phyloP scores from a whole-genome alignment of 1,284 basidiomycete species.

The Heliocybe sulcata region DNA sequence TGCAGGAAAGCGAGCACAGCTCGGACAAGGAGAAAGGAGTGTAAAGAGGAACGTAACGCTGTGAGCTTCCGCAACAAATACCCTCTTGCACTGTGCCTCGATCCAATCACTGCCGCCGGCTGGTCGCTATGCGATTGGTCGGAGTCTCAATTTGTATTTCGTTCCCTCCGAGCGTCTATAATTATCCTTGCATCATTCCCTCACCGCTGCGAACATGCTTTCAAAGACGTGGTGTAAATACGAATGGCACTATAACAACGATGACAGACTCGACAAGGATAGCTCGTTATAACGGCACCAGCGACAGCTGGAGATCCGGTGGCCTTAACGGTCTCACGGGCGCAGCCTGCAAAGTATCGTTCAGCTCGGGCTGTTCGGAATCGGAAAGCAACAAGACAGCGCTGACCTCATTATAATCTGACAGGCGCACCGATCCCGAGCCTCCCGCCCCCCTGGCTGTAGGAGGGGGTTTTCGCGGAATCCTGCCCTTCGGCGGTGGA shows the following conservation, averaged over 20 bases:
- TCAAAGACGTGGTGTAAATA: not conserved
- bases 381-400: not conserved
- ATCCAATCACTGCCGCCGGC: not conserved
- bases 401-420: not conserved
- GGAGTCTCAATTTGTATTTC: not conserved
- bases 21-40: conserved; percentile 30
- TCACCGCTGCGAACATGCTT: not conserved
- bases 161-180: no score
- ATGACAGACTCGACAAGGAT: not conserved
- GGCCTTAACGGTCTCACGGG: conserved; percentile 4
- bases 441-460: not conserved
- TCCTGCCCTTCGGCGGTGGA: not conserved
- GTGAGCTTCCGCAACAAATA: not conserved
- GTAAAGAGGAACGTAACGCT: not conserved
- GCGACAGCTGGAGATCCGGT: conserved; percentile 3
- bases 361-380: not conserved
- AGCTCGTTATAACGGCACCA: not conserved
- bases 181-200: not conserved
- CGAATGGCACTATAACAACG: not conserved
- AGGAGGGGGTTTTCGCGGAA: not conserved
- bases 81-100: not conserved
- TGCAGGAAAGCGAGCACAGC: conserved; percentile 42
- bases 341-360: not conserved
- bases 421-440: not conserved
- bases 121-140: not conserved